Conservation (phyloP, 495 filamentous ascomycete species). For the Cercophora newfieldiana region DNA sequence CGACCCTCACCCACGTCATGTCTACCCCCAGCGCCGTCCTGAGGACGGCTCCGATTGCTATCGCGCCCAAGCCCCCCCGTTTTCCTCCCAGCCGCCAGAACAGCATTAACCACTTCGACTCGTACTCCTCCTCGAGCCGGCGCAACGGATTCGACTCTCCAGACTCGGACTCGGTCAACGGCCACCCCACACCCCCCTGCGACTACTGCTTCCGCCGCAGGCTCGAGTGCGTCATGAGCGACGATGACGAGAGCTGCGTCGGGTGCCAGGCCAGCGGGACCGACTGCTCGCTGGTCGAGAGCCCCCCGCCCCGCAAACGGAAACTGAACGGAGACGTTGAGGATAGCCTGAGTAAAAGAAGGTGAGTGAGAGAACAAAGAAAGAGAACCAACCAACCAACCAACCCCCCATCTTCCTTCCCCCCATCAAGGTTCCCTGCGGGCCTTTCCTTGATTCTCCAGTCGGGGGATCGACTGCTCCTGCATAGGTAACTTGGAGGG, state of each 20-base stretch:
- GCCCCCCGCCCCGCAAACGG: conserved; percentile 71
- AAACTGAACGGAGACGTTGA: conserved; percentile 65
- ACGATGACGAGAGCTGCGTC: conserved; percentile 62
- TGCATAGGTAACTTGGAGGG: conserved; percentile 14
- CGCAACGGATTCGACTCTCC: conserved; percentile 50
- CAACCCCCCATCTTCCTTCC: conserved; percentile 17
- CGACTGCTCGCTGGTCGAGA: conserved; percentile 64
- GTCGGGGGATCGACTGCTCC: conserved; percentile 1
- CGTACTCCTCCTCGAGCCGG: conserved; percentile 39
- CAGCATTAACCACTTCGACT: conserved; percentile 41
- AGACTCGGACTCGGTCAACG: conserved; percentile 51
- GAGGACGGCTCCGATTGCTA: conserved; percentile 58
- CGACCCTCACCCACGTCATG: conserved; percentile 45
- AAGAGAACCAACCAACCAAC: too few species aligned
- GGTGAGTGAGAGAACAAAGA: conserved; percentile 45
- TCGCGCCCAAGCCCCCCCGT: conserved; percentile 54
- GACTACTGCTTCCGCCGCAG: conserved; percentile 77
- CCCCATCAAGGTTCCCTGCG: conserved; percentile 21
- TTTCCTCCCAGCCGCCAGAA: conserved; percentile 45
- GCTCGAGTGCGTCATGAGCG: conserved; percentile 87
- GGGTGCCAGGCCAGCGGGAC: conserved; percentile 62
- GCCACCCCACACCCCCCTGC: conserved; percentile 44
- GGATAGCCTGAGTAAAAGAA: conserved; percentile 56
- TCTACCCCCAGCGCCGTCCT: conserved; percentile 49
- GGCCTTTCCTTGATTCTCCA: conserved; percentile 7